These are phyloP conservation scores for Penicillium atrosanguineum DNA, from an alignment of 495 filamentous ascomycete species.

Conservation along the genomic window DNA sequence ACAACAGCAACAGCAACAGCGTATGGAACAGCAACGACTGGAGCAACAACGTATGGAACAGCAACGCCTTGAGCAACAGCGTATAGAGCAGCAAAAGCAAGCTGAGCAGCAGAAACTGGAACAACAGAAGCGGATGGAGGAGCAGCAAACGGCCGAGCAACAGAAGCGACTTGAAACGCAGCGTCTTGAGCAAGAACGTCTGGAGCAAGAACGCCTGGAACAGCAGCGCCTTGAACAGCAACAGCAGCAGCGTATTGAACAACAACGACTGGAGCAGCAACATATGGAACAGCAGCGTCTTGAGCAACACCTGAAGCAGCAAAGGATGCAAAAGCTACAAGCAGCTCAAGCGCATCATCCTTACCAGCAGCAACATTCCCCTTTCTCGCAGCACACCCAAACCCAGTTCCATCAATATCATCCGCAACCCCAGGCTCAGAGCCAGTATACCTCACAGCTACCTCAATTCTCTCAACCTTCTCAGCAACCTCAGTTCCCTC, in stretches of 20 bases:
- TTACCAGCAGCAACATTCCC: constrained; percentile 22
- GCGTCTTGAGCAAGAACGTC: constrained; percentile 17
- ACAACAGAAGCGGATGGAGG: constrained; percentile 16
- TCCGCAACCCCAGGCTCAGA: constrained; percentile 8
- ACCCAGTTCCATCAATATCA: constrained; percentile 13
- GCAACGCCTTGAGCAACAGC: constrained; percentile 23
- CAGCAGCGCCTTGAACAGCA: constrained; percentile 22
- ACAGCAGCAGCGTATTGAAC: constrained; percentile 16
- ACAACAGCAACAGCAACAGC: constrained; percentile 18
- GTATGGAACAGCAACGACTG: constrained; percentile 15
- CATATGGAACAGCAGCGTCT: constrained; percentile 5
- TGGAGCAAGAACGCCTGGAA: constrained; percentile 12
- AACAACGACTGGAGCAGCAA: constrained; percentile 13
- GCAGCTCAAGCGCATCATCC: constrained; percentile 20
- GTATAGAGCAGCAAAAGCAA: constrained; percentile 19
- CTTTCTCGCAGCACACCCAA: constrained; percentile 10
- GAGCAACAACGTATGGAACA: constrained; percentile 20
- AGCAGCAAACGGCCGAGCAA: constrained; percentile 14
- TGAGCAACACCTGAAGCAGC: constrained; percentile 17
- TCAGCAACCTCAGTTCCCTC: constrained; percentile 14
- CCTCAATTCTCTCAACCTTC: constrained; percentile 10
- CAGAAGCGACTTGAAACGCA: constrained; percentile 13
- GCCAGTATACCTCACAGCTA: constrained; percentile 8
- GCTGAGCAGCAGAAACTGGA: constrained; percentile 13
- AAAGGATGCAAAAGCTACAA: constrained; percentile 25